Percentiles rank a stretch among this genome's conserved stretches.
These are phyloP conservation scores for Lentinula sp. DNA, from an alignment of 768 basidiomycete genomes.

Conservation along the genomic window DNA sequence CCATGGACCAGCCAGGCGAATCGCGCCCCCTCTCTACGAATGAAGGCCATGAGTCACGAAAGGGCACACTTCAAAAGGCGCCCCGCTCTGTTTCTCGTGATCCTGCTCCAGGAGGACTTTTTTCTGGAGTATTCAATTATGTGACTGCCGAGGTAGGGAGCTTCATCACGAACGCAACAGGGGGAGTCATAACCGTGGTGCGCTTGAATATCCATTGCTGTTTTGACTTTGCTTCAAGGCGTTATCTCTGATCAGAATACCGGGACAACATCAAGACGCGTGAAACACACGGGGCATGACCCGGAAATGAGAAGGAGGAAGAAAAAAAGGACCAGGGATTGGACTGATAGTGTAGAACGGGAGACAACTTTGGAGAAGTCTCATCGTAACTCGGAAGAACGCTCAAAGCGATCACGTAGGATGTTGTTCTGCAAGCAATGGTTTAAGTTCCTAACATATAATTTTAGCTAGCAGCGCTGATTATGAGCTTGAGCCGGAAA, in stretches of 20 bases:
- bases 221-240: conserved; percentile 2
- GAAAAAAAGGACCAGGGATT: conserved; percentile 10
- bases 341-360: not conserved
- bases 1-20: not conserved
- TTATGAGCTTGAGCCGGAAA: conserved; percentile 19
- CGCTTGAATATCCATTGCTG: not conserved
- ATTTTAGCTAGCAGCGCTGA: not conserved
- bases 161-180: conserved; percentile 65
- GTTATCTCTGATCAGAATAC: conserved; percentile 2
- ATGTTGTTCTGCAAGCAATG: not conserved
- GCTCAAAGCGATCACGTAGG: not conserved
- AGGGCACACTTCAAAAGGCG: not conserved
- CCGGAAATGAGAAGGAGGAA: not conserved
- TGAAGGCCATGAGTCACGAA: not conserved
- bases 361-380: not conserved
- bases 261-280: conserved; percentile 11
- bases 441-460: not conserved
- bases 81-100: not conserved
- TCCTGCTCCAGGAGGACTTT: conserved; percentile 26
- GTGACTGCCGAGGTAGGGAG: conserved; percentile 67
- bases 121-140: conserved; percentile 63
- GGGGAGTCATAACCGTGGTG: conserved; percentile 24
- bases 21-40: not conserved
- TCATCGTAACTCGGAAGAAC: not conserved
- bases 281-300: conserved; percentile 4